Percentiles rank a stretch among this genome's conserved stretches.
These are phyloP conservation scores for Chaetomium sp. DNA, from an alignment of 2,329 filamentous ascomycete genomes.

Conservation along the genomic window DNA sequence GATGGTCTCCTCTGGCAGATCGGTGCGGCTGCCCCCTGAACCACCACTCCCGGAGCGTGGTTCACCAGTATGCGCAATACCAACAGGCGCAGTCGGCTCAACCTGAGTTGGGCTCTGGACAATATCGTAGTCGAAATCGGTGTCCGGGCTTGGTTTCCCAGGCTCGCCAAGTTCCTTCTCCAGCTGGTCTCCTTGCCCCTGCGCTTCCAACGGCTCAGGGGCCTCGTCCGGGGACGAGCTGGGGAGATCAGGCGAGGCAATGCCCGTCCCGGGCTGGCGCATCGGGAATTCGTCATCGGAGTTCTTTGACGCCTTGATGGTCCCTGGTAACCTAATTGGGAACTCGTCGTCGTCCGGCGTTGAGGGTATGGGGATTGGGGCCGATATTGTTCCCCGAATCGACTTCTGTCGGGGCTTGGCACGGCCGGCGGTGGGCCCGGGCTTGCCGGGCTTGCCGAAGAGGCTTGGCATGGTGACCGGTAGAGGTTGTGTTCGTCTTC, in stretches of 20 bases:
- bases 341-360: slow-evolving; percentile 48
- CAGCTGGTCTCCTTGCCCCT: slow-evolving; percentile 1
- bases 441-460: slow-evolving; percentile 41
- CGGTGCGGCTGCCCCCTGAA: slow-evolving; percentile 15
- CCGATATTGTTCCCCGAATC: slow-evolving; percentile 55
- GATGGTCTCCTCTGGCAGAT: slow-evolving; percentile 13
- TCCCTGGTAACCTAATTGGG: slow-evolving; percentile 41
- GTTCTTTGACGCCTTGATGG: slow-evolving; percentile 31
- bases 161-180: background rate
- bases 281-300: slow-evolving; percentile 29
- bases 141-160: background rate
- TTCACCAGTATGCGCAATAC: background rate
- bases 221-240: slow-evolving; percentile 11
- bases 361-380: slow-evolving; percentile 50
- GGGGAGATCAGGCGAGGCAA: slow-evolving; percentile 28
- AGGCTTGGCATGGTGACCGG: slow-evolving; percentile 34
- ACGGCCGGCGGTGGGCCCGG: slow-evolving; percentile 35
- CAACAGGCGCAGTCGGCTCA: no score
- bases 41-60: slow-evolving; percentile 3
- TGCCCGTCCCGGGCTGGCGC: slow-evolving; percentile 27
- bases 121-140: no score
- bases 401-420: slow-evolving; percentile 38
- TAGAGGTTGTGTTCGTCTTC: background rate
- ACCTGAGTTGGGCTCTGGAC: no score
- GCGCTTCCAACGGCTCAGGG: background rate